Evolutionary conservation across 805 yeast genomes (phyloP).

Genomic region (Jamesozyma lodderae): DNA sequence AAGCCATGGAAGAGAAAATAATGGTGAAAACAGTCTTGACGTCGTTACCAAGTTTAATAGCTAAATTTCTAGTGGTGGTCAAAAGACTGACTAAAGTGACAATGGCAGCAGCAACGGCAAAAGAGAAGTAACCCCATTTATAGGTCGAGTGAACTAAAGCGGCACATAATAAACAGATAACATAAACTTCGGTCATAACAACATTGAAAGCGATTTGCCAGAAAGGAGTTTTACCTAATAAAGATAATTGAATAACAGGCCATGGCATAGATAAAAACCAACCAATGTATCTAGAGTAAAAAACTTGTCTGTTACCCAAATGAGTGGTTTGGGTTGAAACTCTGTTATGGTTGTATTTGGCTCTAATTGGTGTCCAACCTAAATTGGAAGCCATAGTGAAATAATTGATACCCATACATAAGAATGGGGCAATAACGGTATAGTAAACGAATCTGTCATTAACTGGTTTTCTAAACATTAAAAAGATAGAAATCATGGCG

Average conservation of each 20-base stretch:
- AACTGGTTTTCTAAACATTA: constrained; percentile 25
- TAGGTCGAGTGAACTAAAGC: constrained; percentile 37
- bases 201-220: constrained; percentile 25
- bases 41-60: constrained; percentile 15
- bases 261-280: constrained; percentile 46
- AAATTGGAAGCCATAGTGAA: constrained; percentile 53
- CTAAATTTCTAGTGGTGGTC: constrained; percentile 22
- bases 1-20: constrained; percentile 16
- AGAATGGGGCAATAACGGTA: constrained; percentile 37
- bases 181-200: constrained; percentile 34
- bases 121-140: constrained; percentile 45
- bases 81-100: constrained; percentile 16
- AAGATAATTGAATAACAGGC: constrained; percentile 33
- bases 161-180: constrained; percentile 39
- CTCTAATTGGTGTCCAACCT: constrained; percentile 43
- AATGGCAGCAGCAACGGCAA: constrained; percentile 26
- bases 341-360: constrained; percentile 42
- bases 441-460: constrained; percentile 30
- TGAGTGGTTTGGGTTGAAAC: constrained; percentile 22
- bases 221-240: constrained; percentile 21
- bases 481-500: constrained; percentile 22
- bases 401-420: constrained; percentile 41
- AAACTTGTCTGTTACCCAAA: constrained; percentile 43
- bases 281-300: constrained; percentile 48
- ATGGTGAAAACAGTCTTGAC: constrained; percentile 17